These are phyloP conservation scores for Calocera cornea DNA, from an alignment of 768 basidiomycete genomes.

Conservation along the genomic window DNA sequence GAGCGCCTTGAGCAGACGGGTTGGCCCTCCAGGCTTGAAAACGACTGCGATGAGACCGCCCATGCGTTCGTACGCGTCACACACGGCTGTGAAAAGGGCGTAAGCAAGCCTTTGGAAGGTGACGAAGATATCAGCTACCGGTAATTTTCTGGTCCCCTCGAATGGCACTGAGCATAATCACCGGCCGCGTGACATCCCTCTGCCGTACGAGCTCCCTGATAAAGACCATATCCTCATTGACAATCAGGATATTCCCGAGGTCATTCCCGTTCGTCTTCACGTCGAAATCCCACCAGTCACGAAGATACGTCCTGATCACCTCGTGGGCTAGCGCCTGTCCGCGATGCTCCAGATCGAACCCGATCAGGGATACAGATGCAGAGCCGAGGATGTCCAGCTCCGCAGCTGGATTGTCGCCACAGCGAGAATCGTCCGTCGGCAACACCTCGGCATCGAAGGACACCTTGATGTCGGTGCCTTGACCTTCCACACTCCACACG, in stretches of 20 bases:
- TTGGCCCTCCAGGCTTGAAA: conserved; percentile 81
- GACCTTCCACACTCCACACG: conserved; percentile 80
- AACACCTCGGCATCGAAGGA: conserved; percentile 58
- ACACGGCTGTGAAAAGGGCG: conserved; percentile 42
- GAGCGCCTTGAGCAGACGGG: conserved; percentile 50
- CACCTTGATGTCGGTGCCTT: conserved; percentile 84
- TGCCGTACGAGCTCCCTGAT: conserved; percentile 44
- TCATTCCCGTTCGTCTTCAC: conserved; percentile 28
- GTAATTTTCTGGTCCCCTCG: conserved; percentile 41
- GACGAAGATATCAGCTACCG: neutral
- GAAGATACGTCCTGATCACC: conserved; percentile 52
- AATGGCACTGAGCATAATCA: conserved; percentile 59
- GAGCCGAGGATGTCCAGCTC: conserved; percentile 24
- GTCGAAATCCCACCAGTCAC: conserved; percentile 63
- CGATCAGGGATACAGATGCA: conserved; percentile 48
- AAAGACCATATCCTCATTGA: conserved; percentile 61
- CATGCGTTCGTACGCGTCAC: conserved; percentile 53
- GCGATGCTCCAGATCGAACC: conserved; percentile 50
- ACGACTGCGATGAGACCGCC: conserved; percentile 83
- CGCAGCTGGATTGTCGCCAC: neutral
- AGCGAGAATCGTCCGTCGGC: conserved; percentile 26
- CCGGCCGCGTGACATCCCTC: conserved; percentile 47
- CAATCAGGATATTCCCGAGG: conserved; percentile 57
- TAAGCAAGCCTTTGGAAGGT: neutral
- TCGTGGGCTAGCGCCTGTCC: conserved; percentile 55